Evolutionary conservation across 495 filamentous ascomycete genomes (phyloP).

Genomic region (Aspergillus campestris): DNA sequence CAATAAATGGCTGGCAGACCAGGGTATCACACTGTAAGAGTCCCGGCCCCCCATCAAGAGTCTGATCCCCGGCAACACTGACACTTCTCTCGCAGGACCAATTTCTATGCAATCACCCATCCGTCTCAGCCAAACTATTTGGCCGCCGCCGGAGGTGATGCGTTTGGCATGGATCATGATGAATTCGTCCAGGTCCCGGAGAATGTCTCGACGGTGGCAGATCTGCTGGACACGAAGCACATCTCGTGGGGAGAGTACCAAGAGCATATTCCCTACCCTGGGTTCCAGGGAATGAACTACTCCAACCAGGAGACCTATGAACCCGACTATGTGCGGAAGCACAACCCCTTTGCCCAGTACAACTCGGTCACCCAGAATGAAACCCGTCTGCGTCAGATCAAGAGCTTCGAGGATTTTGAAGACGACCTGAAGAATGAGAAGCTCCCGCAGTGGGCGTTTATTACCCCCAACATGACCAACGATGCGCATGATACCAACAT

Average conservation of each 20-base stretch:
- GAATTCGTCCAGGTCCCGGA: constrained; percentile 44
- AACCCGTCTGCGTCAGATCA: constrained; percentile 51
- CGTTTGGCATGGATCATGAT: constrained; percentile 64
- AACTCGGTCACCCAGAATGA: constrained; percentile 48
- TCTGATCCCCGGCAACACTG: not conserved
- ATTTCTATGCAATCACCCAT: constrained; percentile 56
- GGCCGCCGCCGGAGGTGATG: constrained; percentile 53
- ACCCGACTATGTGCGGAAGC: constrained; percentile 71
- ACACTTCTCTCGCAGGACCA: constrained; percentile 26
- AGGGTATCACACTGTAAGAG: constrained; percentile 49
- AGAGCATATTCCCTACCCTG: constrained; percentile 60
- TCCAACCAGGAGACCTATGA: constrained; percentile 42
- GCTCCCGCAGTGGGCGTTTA: constrained; percentile 66
- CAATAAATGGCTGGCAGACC: constrained; percentile 47
- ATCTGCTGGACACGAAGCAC: constrained; percentile 58
- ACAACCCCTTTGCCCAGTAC: constrained; percentile 57
- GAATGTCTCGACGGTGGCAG: constrained; percentile 61
- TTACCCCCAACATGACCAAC: constrained; percentile 71
- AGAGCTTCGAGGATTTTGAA: constrained; percentile 58
- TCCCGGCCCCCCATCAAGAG: not conserved
- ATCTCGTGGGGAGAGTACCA: constrained; percentile 66
- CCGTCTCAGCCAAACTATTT: constrained; percentile 67
- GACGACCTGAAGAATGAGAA: constrained; percentile 47
- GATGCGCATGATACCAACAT: constrained; percentile 64
- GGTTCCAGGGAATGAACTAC: constrained; percentile 52